Base-by-base conservation (phyloP, 2,329 filamentous ascomycete genomes). In the Cryphonectria radicalis region DNA sequence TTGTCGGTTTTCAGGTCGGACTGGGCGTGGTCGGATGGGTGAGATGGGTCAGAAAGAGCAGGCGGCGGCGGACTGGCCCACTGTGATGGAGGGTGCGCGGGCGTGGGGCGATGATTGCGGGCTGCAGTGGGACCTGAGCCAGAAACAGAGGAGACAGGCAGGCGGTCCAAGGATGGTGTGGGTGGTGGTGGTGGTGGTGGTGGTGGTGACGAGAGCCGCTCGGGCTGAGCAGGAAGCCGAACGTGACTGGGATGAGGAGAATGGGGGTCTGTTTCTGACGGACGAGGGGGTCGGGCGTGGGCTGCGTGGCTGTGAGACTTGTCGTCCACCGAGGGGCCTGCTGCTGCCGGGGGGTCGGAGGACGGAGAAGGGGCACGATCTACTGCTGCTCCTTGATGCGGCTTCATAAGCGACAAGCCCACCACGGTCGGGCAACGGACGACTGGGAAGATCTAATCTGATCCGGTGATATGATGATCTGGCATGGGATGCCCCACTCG, bases 391-490 rank as follows among this genome's bases (percentile, higher is more conserved):
- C 14, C 46, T 43, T 65, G 63, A 65, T 35, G 32, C 46, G 64
- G 64, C 64, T 66, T 72, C 70, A 72, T 72, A 67, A 32, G 68
- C 64, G 64, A 35, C 60, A 59, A 59, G 60, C n/a, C 60, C 60
- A 63, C 60, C 32, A 32, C 32, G 4, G 60, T 25, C 60, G 40
- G 40, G 60, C 60, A 40, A 22, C 35, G 13, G 60, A 40, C 40
- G 40, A 42, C 62, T 25, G 37, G 19, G n/a, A 63, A 42, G 32
- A 72, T 72, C 71, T 72, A 70, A 72, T 72, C 71, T 70, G 71
- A 72, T 72, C 68, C 68, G 71, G 63, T 63, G 65, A 72, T 68
- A 67, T 43, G 70, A 66, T 55, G 46, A 50, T 37, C 53, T 70
- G 42, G 42, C 59, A 43, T 40, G 25, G 46, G 46, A n/a, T 7